A percentile compares a stretch with the other conserved stretches of the same genome.
These are phyloP conservation scores for Colletotrichum camelliae DNA, from an alignment of 2,329 filamentous ascomycete species.

Conservation along the genomic window DNA sequence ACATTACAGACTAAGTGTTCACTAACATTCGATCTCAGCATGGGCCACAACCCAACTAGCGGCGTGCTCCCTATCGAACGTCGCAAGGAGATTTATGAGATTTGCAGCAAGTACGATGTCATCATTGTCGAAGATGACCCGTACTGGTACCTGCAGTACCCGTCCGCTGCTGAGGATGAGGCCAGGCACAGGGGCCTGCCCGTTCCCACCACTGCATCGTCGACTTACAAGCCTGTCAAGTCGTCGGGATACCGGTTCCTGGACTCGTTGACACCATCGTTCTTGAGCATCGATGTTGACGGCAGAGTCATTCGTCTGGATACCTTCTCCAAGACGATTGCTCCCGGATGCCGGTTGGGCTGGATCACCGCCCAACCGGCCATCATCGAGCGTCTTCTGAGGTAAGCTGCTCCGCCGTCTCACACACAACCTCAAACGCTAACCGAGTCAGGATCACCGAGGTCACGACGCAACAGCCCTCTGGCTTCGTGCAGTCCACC, in stretches of 20 bases:
- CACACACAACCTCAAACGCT: neutral
- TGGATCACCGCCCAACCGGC: conserved; percentile 88
- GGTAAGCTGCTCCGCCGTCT: conserved; percentile 25
- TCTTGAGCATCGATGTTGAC: conserved; percentile 80
- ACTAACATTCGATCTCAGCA: conserved; percentile 25
- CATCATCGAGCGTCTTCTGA: conserved; percentile 72
- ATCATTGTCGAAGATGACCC: conserved; percentile 94
- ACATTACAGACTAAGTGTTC: neutral
- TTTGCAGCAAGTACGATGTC: conserved; percentile 85
- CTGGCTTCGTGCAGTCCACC: conserved; percentile 87
- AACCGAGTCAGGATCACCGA: conserved; percentile 70
- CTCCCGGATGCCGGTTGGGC: conserved; percentile 86
- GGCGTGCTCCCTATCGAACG: conserved; percentile 76
- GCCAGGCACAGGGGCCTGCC: conserved; percentile 51
- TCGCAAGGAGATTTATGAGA: conserved; percentile 77
- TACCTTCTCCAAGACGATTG: conserved; percentile 93
- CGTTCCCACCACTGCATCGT: conserved; percentile 24
- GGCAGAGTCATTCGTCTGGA: conserved; percentile 89
- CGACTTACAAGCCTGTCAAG: conserved; percentile 34
- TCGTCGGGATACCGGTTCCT: conserved; percentile 76
- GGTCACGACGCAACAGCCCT: conserved; percentile 80
- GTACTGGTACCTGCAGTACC: conserved; percentile 94
- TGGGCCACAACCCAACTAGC: conserved; percentile 86
- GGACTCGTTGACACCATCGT: conserved; percentile 84
- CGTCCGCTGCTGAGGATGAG: conserved; percentile 65